Conservation (phyloP, 139 green algal species). For the Tetradesmus lagerheimii region DNA sequence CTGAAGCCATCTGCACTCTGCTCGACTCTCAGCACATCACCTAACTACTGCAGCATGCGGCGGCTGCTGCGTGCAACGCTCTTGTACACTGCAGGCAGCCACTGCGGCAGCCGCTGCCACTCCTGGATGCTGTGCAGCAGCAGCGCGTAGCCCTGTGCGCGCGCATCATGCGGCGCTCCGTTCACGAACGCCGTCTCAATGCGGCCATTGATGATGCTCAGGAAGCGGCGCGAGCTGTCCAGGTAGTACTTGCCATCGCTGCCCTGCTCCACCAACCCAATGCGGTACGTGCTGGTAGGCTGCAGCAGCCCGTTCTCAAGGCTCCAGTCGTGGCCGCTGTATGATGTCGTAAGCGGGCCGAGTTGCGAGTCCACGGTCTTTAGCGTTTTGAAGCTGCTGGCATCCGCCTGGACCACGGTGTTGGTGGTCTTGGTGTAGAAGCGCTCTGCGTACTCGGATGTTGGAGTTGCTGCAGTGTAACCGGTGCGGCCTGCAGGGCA, state of each 20-base stretch:
- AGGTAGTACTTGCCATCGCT: neutral
- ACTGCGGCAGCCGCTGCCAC: neutral
- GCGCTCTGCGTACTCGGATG: neutral
- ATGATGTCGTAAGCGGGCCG: neutral
- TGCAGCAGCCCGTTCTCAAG: neutral
- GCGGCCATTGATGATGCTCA: neutral
- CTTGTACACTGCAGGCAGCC: neutral
- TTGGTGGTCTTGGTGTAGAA: neutral
- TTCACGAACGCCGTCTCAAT: neutral
- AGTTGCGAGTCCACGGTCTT: neutral
- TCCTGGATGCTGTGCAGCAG: neutral
- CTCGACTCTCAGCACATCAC: neutral
- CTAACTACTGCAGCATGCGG: neutral
- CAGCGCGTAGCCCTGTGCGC: neutral
- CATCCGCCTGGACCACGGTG: neutral
- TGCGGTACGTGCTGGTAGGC: neutral
- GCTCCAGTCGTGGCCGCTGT: neutral
- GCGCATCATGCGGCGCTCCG: neutral
- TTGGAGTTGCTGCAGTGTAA: neutral
- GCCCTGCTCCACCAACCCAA: neutral
- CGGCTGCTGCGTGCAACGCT: neutral
- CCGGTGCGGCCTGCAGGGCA: neutral
- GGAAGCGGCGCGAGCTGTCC: neutral
- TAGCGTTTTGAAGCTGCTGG: neutral
- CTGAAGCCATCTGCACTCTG: too few species aligned